Percentiles rank a stretch among this genome's conserved stretches.
phyloP scores from a whole-genome alignment of 768 basidiomycete species.

The Astraeus odoratus region DNA sequence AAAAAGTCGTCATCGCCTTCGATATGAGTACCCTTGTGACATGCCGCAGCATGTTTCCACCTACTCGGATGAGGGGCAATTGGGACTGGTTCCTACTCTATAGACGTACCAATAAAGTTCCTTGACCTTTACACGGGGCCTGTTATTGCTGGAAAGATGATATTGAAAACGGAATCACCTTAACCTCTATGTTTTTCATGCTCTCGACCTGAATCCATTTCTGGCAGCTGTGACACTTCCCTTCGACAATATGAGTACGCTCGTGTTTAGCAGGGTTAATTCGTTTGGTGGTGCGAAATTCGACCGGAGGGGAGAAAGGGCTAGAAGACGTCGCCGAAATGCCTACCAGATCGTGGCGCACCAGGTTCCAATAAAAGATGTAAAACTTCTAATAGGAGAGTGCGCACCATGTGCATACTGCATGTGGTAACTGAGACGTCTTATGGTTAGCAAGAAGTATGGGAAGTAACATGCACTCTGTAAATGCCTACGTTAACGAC shows the following conservation, averaged over 20 bases:
- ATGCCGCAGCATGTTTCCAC: constrained; percentile 82
- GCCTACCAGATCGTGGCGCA: constrained; percentile 34
- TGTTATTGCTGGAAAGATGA: background rate
- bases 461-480: constrained; percentile 15
- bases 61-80: constrained; percentile 26
- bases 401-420: constrained; percentile 68
- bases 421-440: constrained; percentile 64
- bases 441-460: constrained; percentile 2
- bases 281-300: constrained; percentile 46
- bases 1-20: constrained; percentile 53
- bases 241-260: constrained; percentile 52
- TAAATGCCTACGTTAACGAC: constrained; percentile 3
- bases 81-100: background rate
- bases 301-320: constrained; percentile 73
- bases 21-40: constrained; percentile 55
- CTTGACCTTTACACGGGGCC: constrained; percentile 43
- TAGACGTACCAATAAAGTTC: constrained; percentile 68
- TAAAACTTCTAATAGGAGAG: background rate
- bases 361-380: background rate
- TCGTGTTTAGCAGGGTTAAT: constrained; percentile 51
- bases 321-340: constrained; percentile 60
- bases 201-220: constrained; percentile 72
- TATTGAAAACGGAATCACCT: constrained; percentile 33
- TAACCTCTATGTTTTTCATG: constrained; percentile 64
- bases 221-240: constrained; percentile 70